These are phyloP conservation scores for Thelephora terrestris DNA, from an alignment of 1,284 basidiomycete species.

Conservation along the genomic window DNA sequence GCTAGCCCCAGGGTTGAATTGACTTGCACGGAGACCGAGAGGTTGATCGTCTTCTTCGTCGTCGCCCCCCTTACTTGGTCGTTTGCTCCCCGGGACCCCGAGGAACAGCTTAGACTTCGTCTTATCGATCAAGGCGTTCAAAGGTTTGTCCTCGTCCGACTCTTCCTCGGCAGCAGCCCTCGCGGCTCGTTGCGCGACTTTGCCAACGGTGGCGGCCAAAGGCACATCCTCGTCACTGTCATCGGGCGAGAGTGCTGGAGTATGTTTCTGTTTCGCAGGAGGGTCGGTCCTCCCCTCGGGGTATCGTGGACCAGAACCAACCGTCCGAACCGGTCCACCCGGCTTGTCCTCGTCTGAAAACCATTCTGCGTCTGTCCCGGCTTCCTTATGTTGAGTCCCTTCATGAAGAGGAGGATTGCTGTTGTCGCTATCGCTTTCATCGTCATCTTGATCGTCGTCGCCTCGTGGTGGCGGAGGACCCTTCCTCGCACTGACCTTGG, in stretches of 20 bases:
- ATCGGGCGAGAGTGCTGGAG: constrained; percentile 22
- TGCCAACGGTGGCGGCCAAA: constrained; percentile 50
- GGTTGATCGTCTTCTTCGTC: constrained; percentile 62
- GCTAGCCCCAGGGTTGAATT: constrained; percentile 17
- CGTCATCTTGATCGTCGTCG: constrained; percentile 38
- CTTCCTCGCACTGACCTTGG: constrained; percentile 26
- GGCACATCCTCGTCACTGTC: constrained; percentile 72
- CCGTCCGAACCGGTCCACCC: constrained; percentile 36
- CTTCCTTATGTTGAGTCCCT: constrained; percentile 14
- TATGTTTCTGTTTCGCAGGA: constrained; percentile 7
- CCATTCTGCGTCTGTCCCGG: constrained; percentile 34
- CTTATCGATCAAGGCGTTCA: constrained; percentile 50
- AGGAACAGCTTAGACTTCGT: constrained; percentile 32
- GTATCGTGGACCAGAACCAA: constrained; percentile 44
- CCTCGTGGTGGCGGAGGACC: constrained; percentile 34
- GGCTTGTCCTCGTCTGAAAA: constrained; percentile 50
- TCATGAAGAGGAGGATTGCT: constrained; percentile 18
- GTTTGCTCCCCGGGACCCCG: constrained; percentile 7
- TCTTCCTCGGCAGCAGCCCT: constrained; percentile 28
- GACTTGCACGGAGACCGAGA: constrained; percentile 53
- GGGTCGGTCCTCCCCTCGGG: constrained; percentile 17
- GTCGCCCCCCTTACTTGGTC: constrained; percentile 9
- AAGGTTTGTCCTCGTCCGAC: constrained; percentile 67
- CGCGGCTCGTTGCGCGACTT: constrained; percentile 34
- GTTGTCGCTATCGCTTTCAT: constrained; percentile 41